A percentile compares a stretch with the other conserved stretches of the same genome.
Conservation (phyloP, 2,329 filamentous ascomycete species). For the Botrytis fabae region DNA sequence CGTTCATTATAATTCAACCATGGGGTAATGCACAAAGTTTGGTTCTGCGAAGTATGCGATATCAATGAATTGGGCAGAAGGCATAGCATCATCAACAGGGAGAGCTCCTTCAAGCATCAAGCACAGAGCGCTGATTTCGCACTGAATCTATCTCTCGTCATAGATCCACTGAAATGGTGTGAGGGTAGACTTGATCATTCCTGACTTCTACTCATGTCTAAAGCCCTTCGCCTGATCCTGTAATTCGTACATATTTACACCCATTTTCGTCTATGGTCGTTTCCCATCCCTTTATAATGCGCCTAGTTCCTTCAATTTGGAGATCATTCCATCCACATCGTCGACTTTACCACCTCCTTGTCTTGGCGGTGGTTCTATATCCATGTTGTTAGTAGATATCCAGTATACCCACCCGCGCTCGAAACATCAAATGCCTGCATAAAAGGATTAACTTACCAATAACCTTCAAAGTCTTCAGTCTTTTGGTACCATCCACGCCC, state of each 20-base stretch:
- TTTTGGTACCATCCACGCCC: slow-evolving; percentile 70
- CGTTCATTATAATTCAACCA: not conserved
- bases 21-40: not conserved
- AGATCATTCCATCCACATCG: slow-evolving; percentile 91
- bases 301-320: slow-evolving; percentile 93
- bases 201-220: not conserved
- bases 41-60: not conserved
- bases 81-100: not conserved
- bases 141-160: not conserved
- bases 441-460: slow-evolving; percentile 56
- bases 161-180: not conserved
- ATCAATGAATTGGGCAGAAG: not conserved
- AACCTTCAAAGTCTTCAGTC: slow-evolving; percentile 89
- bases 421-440: not conserved
- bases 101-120: not conserved
- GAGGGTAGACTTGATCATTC: not conserved
- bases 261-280: slow-evolving; percentile 6
- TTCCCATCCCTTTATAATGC: slow-evolving; percentile 48
- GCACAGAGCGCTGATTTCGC: not conserved
- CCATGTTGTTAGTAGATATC: slow-evolving; percentile 1
- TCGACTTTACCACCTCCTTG: slow-evolving; percentile 97
- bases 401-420: not conserved
- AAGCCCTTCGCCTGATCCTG: slow-evolving; percentile 4
- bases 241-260: slow-evolving; percentile 21
- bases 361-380: slow-evolving; percentile 75